Conservation (phyloP, 306 rosid genomes). For the Argentina anserina region DNA sequence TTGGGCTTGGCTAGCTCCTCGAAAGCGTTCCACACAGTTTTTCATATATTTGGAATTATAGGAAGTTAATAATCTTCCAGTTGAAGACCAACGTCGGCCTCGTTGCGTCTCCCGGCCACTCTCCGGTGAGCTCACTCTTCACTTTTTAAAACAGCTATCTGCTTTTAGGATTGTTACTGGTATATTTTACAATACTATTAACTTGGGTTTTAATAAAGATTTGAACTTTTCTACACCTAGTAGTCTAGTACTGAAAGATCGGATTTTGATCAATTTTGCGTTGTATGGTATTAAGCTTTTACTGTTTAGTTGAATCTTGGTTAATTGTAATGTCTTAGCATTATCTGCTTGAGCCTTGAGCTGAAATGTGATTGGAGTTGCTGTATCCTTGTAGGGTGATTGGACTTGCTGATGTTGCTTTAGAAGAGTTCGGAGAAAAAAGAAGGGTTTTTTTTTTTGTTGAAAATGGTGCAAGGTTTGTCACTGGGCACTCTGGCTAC, state of each 20-base stretch:
- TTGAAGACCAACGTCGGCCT: background rate
- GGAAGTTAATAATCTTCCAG: no score
- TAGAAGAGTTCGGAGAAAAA: background rate
- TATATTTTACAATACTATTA: background rate
- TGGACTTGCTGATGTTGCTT: background rate
- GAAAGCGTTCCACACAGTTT: constrained; percentile 2
- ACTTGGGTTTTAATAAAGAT: background rate
- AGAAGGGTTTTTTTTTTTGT: constrained; percentile 5
- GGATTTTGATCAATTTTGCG: constrained; percentile 2
- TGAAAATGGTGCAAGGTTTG: constrained; percentile 57
- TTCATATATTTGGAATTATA: background rate
- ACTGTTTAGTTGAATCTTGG: no score
- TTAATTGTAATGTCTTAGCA: no score
- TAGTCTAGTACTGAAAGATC: background rate
- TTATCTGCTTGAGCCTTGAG: background rate
- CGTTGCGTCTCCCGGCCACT: constrained; percentile 17
- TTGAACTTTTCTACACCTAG: background rate
- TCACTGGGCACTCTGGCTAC: constrained; percentile 52
- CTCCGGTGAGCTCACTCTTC: constrained; percentile 23
- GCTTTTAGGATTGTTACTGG: background rate
- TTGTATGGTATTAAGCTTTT: background rate
- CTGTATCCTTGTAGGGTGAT: constrained; percentile 2
- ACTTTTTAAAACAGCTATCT: background rate
- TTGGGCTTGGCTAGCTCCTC: background rate
- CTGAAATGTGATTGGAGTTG: background rate